Evolutionary conservation across 2,329 filamentous ascomycete species (phyloP).

Genomic region (Westerdykella sp.): DNA sequence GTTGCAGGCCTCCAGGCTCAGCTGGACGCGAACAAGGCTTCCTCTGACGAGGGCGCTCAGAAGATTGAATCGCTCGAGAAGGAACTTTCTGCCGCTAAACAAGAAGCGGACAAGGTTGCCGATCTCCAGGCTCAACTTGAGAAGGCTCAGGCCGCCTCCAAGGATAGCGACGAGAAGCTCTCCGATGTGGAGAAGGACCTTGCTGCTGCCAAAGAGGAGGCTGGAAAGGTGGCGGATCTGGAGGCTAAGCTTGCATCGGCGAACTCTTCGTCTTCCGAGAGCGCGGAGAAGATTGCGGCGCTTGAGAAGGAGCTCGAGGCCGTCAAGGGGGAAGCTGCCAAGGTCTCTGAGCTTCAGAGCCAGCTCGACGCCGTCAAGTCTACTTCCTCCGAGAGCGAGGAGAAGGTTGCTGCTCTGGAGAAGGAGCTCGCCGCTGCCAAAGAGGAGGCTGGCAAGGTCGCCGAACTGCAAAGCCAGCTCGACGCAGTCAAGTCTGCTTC

Average conservation of each 20-base stretch:
- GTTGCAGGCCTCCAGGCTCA: background rate
- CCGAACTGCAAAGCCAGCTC: conserved; percentile 3
- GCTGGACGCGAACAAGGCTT: conserved; percentile 1
- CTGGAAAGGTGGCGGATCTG: conserved; percentile 12
- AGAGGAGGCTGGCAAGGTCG: conserved; percentile 8
- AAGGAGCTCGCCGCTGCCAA: conserved; percentile 6
- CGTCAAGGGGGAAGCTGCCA: conserved; percentile 13
- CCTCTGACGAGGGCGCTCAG: background rate
- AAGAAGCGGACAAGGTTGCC: background rate
- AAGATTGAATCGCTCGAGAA: background rate
- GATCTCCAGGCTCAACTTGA: conserved; percentile 2
- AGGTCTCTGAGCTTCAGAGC: conserved; percentile 15
- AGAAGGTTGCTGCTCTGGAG: conserved; percentile 5
- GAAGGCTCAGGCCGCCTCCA: background rate
- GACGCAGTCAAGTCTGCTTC: conserved; percentile 7
- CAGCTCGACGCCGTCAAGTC: conserved; percentile 14
- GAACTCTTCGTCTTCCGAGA: background rate
- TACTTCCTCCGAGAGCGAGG: background rate
- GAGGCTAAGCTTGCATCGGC: conserved; percentile 7
- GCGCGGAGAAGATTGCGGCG: conserved; percentile 5
- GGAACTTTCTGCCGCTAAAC: background rate
- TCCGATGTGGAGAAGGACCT: conserved; percentile 15
- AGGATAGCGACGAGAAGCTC: conserved; percentile 7
- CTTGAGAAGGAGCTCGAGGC: conserved; percentile 12
- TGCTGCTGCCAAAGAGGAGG: conserved; percentile 12